Conservation (phyloP, 495 filamentous ascomycete species). For the Tuber calosporum region DNA sequence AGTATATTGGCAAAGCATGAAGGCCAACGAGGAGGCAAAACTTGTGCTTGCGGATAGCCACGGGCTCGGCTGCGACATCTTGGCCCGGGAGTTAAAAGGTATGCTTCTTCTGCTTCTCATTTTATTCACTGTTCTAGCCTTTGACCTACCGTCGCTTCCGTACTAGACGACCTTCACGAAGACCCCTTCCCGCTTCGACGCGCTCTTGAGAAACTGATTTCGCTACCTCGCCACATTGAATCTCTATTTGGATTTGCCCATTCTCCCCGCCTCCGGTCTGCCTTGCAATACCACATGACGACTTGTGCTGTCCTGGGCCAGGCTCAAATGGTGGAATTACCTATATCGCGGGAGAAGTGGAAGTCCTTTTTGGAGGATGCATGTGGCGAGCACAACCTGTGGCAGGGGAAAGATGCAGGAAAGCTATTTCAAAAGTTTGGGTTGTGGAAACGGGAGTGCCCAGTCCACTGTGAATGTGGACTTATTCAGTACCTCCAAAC, state of each 20-base stretch:
- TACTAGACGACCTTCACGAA: too few species aligned
- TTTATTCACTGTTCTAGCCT: not conserved
- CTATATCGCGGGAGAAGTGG: not conserved
- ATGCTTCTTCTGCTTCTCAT: not conserved
- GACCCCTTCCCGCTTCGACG: too few species aligned
- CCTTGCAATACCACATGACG: not conserved
- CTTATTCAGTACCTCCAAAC: not conserved
- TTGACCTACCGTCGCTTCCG: not conserved
- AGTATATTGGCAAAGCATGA: not conserved
- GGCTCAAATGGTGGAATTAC: not conserved
- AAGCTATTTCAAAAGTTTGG: not conserved
- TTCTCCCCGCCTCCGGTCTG: not conserved
- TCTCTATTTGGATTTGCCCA: not conserved
- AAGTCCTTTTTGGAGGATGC: not conserved
- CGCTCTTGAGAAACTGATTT: too few species aligned
- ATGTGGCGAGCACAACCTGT: not conserved
- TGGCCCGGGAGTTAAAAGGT: not conserved
- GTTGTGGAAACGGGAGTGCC: not conserved
- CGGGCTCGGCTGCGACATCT: not conserved
- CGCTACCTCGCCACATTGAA: not conserved
- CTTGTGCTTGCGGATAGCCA: not conserved
- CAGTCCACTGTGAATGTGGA: not conserved
- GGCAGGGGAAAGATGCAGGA: not conserved
- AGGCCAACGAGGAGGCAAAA: not conserved
- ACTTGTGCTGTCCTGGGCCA: not conserved